Conservation (phyloP, 2,329 filamentous ascomycete genomes). For the Arthroderma uncinatum region DNA sequence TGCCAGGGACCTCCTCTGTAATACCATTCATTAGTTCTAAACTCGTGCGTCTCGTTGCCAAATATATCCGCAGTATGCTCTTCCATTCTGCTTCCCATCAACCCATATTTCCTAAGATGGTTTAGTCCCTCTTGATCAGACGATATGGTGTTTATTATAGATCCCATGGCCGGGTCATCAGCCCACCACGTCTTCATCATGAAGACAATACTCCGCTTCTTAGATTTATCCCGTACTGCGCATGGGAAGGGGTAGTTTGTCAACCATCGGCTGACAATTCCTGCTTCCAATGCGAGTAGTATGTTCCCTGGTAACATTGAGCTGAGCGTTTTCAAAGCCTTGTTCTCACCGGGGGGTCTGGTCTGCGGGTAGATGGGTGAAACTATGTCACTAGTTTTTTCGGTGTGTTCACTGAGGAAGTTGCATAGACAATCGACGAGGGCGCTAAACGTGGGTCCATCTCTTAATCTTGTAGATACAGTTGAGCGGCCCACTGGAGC, state of each 20-base stretch:
- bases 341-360: conserved; percentile 34
- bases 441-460: conserved; percentile 28
- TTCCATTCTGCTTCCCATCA: conserved; percentile 34
- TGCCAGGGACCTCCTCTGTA: not conserved
- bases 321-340: conserved; percentile 46
- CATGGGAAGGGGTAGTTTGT: conserved; percentile 59
- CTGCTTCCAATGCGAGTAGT: conserved; percentile 47
- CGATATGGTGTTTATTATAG: conserved; percentile 32
- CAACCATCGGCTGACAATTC: conserved; percentile 64
- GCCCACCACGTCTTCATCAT: conserved; percentile 33
- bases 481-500: conserved; percentile 27
- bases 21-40: too few species aligned
- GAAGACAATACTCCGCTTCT: conserved; percentile 30
- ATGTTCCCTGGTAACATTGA: conserved; percentile 50
- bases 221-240: conserved; percentile 39
- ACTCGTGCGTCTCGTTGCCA: not conserved
- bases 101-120: conserved; percentile 33
- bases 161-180: conserved; percentile 36
- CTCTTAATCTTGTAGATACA: conserved; percentile 26
- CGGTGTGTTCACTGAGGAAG: conserved; percentile 29
- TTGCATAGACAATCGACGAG: conserved; percentile 34
- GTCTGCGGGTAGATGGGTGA: conserved; percentile 32
- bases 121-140: conserved; percentile 30
- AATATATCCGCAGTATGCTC: conserved; percentile 15
- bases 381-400: conserved; percentile 25